Conservation (phyloP, 2,329 filamentous ascomycete species). For the Sporothrix luriei region DNA sequence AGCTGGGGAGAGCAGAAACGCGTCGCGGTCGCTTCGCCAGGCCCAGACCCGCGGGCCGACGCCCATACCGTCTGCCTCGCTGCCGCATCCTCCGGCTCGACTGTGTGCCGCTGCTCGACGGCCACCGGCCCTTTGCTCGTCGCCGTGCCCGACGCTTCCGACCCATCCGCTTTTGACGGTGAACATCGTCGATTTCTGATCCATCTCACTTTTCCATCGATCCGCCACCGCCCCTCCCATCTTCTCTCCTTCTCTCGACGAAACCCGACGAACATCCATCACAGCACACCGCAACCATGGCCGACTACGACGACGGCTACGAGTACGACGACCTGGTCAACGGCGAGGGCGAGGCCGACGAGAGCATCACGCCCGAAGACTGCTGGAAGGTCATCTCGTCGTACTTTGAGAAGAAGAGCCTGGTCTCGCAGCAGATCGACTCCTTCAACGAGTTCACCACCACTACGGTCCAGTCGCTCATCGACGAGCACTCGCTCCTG, state of each 20-base stretch:
- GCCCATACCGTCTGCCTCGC: background rate
- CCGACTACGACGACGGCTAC: conserved; percentile 59
- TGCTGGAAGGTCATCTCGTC: conserved; percentile 97
- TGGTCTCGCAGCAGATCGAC: conserved; percentile 96
- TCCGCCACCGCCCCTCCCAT: background rate
- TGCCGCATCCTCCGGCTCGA: background rate
- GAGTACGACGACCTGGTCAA: conserved; percentile 51
- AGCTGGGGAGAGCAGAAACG: conserved; percentile 33
- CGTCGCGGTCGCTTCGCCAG: conserved; percentile 33
- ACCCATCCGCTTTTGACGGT: background rate
- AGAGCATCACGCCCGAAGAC: conserved; percentile 89
- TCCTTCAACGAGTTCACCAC: conserved; percentile 97
- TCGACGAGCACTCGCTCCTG: conserved; percentile 88
- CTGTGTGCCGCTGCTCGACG: background rate
- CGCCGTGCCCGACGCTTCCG: background rate
- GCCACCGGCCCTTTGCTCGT: background rate
- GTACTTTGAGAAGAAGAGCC: conserved; percentile 93
- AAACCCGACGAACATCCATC: background rate
- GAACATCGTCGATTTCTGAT: background rate
- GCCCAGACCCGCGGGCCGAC: conserved; percentile 27
- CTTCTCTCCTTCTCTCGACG: background rate
- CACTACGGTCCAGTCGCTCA: conserved; percentile 90
- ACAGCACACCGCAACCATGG: conserved; percentile 47
- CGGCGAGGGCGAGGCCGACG: conserved; percentile 71
- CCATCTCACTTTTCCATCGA: background rate